Conservation (phyloP, 139 green algal genomes). For the Mesotaenium endlicherianum region DNA sequence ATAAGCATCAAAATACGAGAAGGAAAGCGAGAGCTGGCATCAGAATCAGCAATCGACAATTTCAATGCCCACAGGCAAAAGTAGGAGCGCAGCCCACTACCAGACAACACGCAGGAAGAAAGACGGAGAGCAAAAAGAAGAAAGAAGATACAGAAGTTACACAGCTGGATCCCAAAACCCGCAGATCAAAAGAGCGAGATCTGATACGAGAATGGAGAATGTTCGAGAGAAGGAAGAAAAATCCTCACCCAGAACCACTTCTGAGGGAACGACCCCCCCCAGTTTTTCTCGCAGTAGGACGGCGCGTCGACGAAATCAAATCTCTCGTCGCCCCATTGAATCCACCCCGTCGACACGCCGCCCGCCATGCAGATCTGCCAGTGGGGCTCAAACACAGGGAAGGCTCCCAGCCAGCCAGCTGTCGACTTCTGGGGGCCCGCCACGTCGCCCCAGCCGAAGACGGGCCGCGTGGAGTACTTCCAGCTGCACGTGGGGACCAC, state of each 20-base stretch:
- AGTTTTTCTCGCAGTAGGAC: conserved; percentile 89
- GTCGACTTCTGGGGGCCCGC: conserved; percentile 61
- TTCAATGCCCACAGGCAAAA: too few relatives aligned
- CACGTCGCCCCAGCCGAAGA: conserved; percentile 77
- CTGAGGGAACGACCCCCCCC: conserved; percentile 88
- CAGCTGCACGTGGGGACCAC: conserved; percentile 58
- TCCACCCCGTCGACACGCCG: conserved; percentile 71
- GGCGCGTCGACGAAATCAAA: conserved; percentile 64
- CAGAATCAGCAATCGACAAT: too few relatives aligned
- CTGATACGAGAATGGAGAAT: neutral
- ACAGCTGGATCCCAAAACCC: neutral
- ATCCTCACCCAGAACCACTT: conserved; percentile 47
- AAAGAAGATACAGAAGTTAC: neutral
- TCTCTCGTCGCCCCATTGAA: conserved; percentile 81
- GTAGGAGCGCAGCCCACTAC: too few relatives aligned
- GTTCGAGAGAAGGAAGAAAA: neutral
- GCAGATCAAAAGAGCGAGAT: neutral
- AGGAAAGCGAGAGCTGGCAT: too few relatives aligned
- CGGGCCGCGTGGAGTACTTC: conserved; percentile 66
- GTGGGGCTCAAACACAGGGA: conserved; percentile 95
- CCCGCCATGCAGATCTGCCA: conserved; percentile 93
- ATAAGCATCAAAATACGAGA: too few relatives aligned
- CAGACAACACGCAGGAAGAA: too few relatives aligned
- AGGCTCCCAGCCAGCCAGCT: conserved; percentile 85
- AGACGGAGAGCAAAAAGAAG: neutral